These are phyloP conservation scores for Colletotrichum echinochloae DNA, from an alignment of 2,329 filamentous ascomycete species.

Conservation along the genomic window DNA sequence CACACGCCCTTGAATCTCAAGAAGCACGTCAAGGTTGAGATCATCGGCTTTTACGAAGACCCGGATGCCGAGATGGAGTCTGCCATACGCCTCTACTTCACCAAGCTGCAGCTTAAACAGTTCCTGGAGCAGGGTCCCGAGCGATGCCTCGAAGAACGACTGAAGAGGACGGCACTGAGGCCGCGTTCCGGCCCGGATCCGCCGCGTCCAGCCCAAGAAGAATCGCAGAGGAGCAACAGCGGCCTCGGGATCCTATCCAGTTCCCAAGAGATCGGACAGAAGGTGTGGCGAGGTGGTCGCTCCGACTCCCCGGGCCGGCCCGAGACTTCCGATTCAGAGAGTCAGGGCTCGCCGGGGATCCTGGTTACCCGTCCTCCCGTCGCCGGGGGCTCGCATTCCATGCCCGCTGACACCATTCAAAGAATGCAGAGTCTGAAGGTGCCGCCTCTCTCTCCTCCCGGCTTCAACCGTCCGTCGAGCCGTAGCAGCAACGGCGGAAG, in stretches of 20 bases:
- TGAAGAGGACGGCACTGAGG: constrained; percentile 51
- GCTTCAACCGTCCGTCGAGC: constrained; percentile 47
- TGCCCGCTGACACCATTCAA: background rate
- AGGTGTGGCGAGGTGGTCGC: background rate
- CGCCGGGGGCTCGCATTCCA: constrained; percentile 33
- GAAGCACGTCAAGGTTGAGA: constrained; percentile 66
- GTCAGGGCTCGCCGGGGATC: constrained; percentile 51
- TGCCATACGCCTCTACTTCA: constrained; percentile 63
- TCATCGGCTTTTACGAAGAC: constrained; percentile 72
- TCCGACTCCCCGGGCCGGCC: constrained; percentile 36
- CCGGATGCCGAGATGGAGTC: constrained; percentile 51
- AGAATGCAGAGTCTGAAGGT: constrained; percentile 49
- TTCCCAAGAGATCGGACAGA: constrained; percentile 25
- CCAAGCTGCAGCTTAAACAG: constrained; percentile 62
- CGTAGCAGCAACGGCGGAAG: constrained; percentile 45
- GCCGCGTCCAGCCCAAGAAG: background rate
- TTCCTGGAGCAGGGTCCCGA: constrained; percentile 69
- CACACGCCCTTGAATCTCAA: constrained; percentile 63
- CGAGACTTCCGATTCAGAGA: constrained; percentile 32
- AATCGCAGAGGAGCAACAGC: background rate
- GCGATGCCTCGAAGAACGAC: constrained; percentile 63
- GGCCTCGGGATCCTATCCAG: constrained; percentile 22
- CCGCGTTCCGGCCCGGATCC: constrained; percentile 4
- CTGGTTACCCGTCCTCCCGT: constrained; percentile 50
- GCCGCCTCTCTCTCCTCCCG: constrained; percentile 47